Base-by-base conservation (phyloP, 73 alveolate species). In the Durusdinium trenchii region DNA sequence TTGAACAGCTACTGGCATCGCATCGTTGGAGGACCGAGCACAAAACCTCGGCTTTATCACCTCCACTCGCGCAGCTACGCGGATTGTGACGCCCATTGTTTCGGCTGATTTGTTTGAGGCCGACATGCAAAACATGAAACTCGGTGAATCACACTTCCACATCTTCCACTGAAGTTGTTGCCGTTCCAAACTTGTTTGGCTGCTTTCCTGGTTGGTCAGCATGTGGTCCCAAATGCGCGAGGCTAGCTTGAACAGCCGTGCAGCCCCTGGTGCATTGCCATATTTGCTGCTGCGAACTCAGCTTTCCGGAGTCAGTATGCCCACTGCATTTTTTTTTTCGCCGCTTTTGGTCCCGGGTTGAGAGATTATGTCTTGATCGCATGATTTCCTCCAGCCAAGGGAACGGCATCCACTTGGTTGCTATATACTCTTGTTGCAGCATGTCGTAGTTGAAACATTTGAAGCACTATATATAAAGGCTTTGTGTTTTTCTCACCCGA, bases 51-150 rank as follows among this genome's bases (percentile, higher is more conserved):
- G 96, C 35, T 51, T 90, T 54, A 67, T 90, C 75, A 90, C 96
- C 87, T 67, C 87, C n/a, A 40, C 87, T 7, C 67, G 96, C 52
- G 96, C 96, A 3, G 96, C 96, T 26, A 54, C 96, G n/a, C 96
- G 96, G n/a, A 90, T 90, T 20, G 96, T 90, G 73, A 90, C 96
- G 36, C 96, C 96, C 60, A 36, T 90, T 73, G 86, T 78, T 10
- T 90, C 96, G 7, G 96, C 96, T 18, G 96, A 90, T 51, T 86
- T 90, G 46, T 67, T 90, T 57, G 96, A 90, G 96, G 96, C 69
- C 12, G 48, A 36, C 61, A n/a, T 32, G 81, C 43, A 1, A 10
- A 18, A 1, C 64, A 54, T 12, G 64, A 20, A n/a, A n/a, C n/a
- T n/a, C n/a, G n/a, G n/a, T n/a, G n/a, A n/a, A n/a, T n/a, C n/a